A percentile compares a stretch with the other conserved stretches of the same genome.
phyloP scores from a whole-genome alignment of 192 early-diverging fungal species.

The Tieghemiomyces parasiticus region DNA sequence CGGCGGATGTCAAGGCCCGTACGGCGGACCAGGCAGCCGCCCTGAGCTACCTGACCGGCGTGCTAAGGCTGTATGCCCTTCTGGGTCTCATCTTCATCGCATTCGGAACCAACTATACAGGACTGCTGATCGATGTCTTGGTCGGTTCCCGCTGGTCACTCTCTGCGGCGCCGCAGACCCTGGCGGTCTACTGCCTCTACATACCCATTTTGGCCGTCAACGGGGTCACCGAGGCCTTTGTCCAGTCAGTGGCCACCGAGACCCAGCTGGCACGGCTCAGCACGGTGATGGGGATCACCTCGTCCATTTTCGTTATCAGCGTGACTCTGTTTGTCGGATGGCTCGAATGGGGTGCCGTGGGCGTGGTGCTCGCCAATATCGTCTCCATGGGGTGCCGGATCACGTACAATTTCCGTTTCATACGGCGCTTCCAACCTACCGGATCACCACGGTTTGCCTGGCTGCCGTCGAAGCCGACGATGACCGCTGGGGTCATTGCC shows the following conservation, averaged over 20 bases:
- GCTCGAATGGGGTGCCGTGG: slow-evolving; percentile 48
- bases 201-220: slow-evolving; percentile 91
- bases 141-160: slow-evolving; percentile 40
- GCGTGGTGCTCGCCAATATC: slow-evolving; percentile 75
- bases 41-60: slow-evolving; percentile 20
- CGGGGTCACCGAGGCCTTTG: slow-evolving; percentile 87
- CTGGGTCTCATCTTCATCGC: slow-evolving; percentile 59
- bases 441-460: too few relatives aligned
- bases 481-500: too few relatives aligned
- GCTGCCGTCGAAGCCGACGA: too few relatives aligned
- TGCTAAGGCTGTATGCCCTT: slow-evolving; percentile 43
- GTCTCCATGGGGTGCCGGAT: slow-evolving; percentile 72
- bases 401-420: slow-evolving; percentile 48
- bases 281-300: slow-evolving; percentile 61
- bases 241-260: slow-evolving; percentile 68
- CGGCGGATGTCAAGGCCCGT: slow-evolving; percentile 1
- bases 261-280: slow-evolving; percentile 42
- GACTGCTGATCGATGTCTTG: slow-evolving; percentile 37
- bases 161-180: slow-evolving; percentile 30
- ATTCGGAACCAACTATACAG: slow-evolving; percentile 70
- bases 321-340: slow-evolving; percentile 43
- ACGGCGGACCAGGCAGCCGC: slow-evolving; percentile 16
- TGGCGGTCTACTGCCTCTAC: slow-evolving; percentile 75
- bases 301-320: slow-evolving; percentile 42
- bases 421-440: too few relatives aligned